These are phyloP conservation scores for Calonectria multiphialidica DNA, from an alignment of 2,329 filamentous ascomycete genomes.

Conservation along the genomic window DNA sequence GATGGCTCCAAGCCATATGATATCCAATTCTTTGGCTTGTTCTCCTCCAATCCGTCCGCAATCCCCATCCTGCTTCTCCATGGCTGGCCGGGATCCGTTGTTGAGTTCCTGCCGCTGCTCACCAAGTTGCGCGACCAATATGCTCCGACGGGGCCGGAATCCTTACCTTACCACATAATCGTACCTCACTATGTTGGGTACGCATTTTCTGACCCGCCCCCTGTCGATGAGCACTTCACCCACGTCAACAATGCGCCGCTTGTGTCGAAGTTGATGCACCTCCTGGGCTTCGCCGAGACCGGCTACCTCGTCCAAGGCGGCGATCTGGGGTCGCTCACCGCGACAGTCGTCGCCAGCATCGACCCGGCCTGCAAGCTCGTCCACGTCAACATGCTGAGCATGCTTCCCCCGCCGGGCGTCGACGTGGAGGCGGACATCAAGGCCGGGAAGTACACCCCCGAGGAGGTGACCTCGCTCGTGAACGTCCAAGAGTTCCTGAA, in stretches of 20 bases:
- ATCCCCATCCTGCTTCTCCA: conserved; percentile 25
- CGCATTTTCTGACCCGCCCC: conserved; percentile 8
- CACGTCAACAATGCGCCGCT: conserved; percentile 15
- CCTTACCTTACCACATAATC: conserved; percentile 16
- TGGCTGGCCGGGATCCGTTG: conserved; percentile 32
- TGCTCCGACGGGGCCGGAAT: not conserved
- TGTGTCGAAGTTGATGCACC: conserved; percentile 15
- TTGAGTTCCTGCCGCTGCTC: conserved; percentile 30
- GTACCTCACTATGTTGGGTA: conserved; percentile 11
- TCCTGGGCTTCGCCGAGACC: conserved; percentile 2
- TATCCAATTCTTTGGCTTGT: conserved; percentile 28
- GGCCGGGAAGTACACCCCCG: conserved; percentile 8
- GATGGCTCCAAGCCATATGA: conserved; percentile 19
- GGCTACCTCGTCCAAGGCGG: conserved; percentile 30
- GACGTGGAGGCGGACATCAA: conserved; percentile 17
- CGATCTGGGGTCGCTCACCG: conserved; percentile 29
- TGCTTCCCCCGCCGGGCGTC: not conserved
- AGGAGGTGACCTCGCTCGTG: conserved; percentile 2
- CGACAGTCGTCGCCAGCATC: conserved; percentile 16
- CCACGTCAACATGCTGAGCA: conserved; percentile 8
- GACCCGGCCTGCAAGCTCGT: conserved; percentile 14
- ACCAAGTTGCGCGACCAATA: conserved; percentile 11
- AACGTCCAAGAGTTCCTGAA: not conserved
- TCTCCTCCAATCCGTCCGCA: conserved; percentile 10
- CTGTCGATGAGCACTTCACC: not conserved